Conservation (phyloP, 2,329 filamentous ascomycete genomes). For the Paraphaeosphaeria sporulosa region DNA sequence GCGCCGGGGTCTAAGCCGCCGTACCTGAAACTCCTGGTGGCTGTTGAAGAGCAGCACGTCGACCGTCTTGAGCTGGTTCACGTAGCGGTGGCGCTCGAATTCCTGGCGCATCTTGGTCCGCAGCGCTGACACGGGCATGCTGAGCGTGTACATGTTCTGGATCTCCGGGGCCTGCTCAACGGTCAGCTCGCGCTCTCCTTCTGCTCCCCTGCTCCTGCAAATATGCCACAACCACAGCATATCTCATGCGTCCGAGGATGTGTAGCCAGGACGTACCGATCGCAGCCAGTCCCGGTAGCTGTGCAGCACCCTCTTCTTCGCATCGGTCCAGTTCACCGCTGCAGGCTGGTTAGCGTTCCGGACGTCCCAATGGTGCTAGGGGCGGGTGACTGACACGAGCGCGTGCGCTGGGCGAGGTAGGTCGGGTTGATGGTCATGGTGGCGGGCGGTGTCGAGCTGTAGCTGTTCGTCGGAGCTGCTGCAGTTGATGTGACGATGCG, state of each 20-base stretch:
- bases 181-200: conserved; percentile 20
- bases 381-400: conserved; percentile 54
- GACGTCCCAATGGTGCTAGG: conserved; percentile 23
- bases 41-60: conserved; percentile 92
- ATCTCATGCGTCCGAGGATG: neutral
- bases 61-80: conserved; percentile 85
- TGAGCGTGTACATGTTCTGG: conserved; percentile 95
- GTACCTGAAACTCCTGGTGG: conserved; percentile 91
- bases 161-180: conserved; percentile 86
- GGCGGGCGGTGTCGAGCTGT: conserved; percentile 50
- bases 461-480: conserved; percentile 22
- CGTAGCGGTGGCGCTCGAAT: conserved; percentile 94
- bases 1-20: conserved; percentile 12
- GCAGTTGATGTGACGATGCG: conserved; percentile 38
- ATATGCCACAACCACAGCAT: neutral
- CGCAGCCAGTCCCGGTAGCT: conserved; percentile 96
- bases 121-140: conserved; percentile 84
- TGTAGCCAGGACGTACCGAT: conserved; percentile 72
- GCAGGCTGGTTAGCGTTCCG: conserved; percentile 33
- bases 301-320: conserved; percentile 82
- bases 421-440: conserved; percentile 85
- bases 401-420: conserved; percentile 73
- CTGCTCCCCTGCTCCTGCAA: conserved; percentile 5
- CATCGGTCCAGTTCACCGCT: conserved; percentile 91
- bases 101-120: conserved; percentile 95